Evolutionary conservation across 2,329 filamentous ascomycete species (phyloP).

Genomic region (Pseudopithomyces maydicus): DNA sequence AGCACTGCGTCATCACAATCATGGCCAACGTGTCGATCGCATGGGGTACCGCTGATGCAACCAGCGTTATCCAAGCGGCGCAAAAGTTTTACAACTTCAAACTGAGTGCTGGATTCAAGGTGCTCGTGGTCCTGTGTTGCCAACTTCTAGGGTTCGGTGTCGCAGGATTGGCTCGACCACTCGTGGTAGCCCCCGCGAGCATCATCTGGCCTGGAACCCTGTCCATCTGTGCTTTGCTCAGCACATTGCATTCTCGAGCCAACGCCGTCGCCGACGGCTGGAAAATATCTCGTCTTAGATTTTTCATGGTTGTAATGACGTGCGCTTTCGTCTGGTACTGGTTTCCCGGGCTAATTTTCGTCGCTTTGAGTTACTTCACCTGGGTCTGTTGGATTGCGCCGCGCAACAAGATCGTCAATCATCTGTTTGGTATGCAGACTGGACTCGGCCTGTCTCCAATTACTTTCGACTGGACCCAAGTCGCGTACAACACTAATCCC

Average conservation of each 20-base stretch:
- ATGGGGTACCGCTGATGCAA: constrained; percentile 4
- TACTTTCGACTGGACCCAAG: constrained; percentile 91
- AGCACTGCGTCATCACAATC: not conserved
- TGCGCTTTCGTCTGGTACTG: constrained; percentile 82
- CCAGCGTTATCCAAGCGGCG: constrained; percentile 1
- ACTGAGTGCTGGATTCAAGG: constrained; percentile 74
- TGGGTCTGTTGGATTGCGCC: constrained; percentile 91
- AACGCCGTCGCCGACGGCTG: constrained; percentile 82
- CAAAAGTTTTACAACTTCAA: constrained; percentile 82
- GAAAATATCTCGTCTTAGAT: constrained; percentile 80
- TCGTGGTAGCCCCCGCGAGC: constrained; percentile 80
- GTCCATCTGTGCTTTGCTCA: constrained; percentile 88
- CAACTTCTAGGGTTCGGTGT: constrained; percentile 88
- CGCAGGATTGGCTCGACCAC: constrained; percentile 78
- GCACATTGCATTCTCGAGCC: constrained; percentile 81
- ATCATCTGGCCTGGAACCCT: constrained; percentile 93
- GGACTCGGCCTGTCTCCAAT: constrained; percentile 82
- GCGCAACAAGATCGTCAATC: constrained; percentile 82
- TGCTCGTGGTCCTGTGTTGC: constrained; percentile 84
- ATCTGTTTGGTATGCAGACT: constrained; percentile 82
- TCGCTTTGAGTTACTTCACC: constrained; percentile 86
- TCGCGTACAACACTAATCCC: constrained; percentile 84
- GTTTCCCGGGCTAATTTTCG: constrained; percentile 79
- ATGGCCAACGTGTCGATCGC: not conserved
- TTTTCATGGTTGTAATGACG: constrained; percentile 77